Evolutionary conservation across 306 rosid genomes (phyloP).

Genomic region (Cicer chorassanicum): DNA sequence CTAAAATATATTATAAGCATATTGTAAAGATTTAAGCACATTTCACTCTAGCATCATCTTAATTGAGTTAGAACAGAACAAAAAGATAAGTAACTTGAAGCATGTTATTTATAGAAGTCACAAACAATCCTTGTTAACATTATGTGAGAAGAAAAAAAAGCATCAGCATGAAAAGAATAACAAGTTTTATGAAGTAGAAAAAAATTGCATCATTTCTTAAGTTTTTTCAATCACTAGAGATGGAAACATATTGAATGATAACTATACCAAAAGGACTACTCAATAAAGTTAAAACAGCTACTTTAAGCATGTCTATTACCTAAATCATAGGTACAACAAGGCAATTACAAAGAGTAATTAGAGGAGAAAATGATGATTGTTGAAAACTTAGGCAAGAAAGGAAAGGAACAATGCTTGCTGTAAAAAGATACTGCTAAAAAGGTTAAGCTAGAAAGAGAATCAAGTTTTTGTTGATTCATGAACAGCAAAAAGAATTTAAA

Average conservation of each 20-base stretch:
- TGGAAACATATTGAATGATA: constrained; percentile 32
- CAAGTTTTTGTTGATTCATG: constrained; percentile 1
- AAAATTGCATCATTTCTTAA: constrained; percentile 15
- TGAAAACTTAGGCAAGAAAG: constrained; percentile 21
- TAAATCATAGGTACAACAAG: constrained; percentile 38
- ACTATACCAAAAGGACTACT: constrained; percentile 11
- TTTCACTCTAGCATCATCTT: constrained; percentile 8
- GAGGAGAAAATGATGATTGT: constrained; percentile 22
- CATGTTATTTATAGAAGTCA: constrained; percentile 23
- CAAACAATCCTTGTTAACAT: constrained; percentile 12
- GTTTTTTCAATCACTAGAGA: constrained; percentile 19
- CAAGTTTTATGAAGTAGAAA: not conserved
- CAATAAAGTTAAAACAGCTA: constrained; percentile 36
- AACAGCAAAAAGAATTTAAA: constrained; percentile 19
- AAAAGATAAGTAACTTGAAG: constrained; percentile 1
- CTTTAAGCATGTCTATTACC: constrained; percentile 28
- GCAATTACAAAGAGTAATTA: constrained; percentile 37
- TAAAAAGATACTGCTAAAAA: constrained; percentile 21
- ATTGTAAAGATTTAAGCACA: constrained; percentile 11
- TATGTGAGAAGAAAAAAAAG: constrained; percentile 2
- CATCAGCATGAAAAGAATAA: constrained; percentile 4
- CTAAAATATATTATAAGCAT: constrained; percentile 7
- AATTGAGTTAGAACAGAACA: constrained; percentile 5
- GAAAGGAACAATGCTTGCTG: constrained; percentile 30
- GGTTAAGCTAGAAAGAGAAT: constrained; percentile 27